Evolutionary conservation across 2,329 filamentous ascomycete species (phyloP).

Genomic region (Calonectria honghensis): DNA sequence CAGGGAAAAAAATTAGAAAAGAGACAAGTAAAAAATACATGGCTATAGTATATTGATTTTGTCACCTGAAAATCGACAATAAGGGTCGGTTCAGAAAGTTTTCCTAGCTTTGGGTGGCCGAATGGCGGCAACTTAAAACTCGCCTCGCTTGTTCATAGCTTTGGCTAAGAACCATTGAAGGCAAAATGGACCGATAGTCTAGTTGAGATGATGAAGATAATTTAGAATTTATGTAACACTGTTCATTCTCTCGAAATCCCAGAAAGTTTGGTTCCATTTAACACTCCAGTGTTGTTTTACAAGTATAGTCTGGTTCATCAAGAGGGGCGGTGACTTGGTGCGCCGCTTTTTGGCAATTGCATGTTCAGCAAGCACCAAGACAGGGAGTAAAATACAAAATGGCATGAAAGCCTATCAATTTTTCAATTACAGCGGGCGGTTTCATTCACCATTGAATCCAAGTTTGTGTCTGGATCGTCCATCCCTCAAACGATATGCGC

Average conservation of each 20-base stretch:
- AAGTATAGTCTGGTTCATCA: not conserved
- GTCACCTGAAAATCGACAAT: not conserved
- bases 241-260: not conserved
- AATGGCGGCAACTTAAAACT: not conserved
- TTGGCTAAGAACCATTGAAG: not conserved
- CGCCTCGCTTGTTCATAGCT: not conserved
- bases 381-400: not conserved
- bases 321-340: not conserved
- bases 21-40: not conserved
- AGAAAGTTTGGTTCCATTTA: not conserved
- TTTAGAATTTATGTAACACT: no score
- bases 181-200: not conserved
- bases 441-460: not conserved
- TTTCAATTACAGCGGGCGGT: not conserved
- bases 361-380: not conserved
- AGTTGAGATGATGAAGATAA: not conserved
- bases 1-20: not conserved
- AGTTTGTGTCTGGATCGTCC: not conserved
- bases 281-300: not conserved
- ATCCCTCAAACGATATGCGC: not conserved
- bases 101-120: not conserved
- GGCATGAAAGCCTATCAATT: not conserved
- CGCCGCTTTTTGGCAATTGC: not conserved
- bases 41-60: not conserved
- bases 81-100: not conserved